Conservation (phyloP, 768 basidiomycete species). For the Antrodiella citrinella region DNA sequence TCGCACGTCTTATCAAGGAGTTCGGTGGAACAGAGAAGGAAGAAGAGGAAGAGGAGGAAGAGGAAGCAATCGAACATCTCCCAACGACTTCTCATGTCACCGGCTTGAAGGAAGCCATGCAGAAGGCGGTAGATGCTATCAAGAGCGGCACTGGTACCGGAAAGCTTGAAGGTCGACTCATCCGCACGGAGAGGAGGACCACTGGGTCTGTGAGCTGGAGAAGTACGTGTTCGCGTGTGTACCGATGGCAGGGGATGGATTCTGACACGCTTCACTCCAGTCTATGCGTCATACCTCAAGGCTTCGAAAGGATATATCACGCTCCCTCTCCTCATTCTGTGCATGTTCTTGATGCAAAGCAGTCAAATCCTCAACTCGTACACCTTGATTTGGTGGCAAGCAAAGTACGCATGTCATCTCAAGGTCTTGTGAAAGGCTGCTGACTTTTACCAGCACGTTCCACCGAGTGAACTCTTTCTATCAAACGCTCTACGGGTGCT, state of each 20-base stretch:
- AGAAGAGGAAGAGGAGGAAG: constrained; percentile 28
- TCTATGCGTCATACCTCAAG: constrained; percentile 50
- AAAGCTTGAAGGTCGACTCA: constrained; percentile 58
- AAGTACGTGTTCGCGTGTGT: constrained; percentile 24
- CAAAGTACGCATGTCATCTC: constrained; percentile 29
- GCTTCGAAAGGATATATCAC: constrained; percentile 47
- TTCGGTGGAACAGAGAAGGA: constrained; percentile 45
- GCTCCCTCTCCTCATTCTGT: constrained; percentile 40
- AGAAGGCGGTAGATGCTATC: constrained; percentile 28
- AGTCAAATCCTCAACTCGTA: constrained; percentile 57
- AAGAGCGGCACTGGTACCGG: constrained; percentile 44
- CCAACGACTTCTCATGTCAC: constrained; percentile 28
- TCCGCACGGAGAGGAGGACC: constrained; percentile 56
- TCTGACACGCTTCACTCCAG: constrained; percentile 25
- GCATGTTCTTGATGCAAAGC: constrained; percentile 51
- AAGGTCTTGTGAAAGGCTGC: no score
- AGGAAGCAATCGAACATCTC: constrained; percentile 15
- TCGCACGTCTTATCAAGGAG: constrained; percentile 49
- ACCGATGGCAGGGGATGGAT: background rate
- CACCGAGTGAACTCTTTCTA: constrained; percentile 48
- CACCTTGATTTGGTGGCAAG: constrained; percentile 68
- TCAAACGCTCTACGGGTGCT: constrained; percentile 52
- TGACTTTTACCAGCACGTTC: constrained; percentile 29
- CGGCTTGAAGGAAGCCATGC: constrained; percentile 11
- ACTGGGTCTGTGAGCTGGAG: constrained; percentile 51